phyloP scores from a whole-genome alignment of 1,139 yeast species.

The Pneumocystis sp. region DNA sequence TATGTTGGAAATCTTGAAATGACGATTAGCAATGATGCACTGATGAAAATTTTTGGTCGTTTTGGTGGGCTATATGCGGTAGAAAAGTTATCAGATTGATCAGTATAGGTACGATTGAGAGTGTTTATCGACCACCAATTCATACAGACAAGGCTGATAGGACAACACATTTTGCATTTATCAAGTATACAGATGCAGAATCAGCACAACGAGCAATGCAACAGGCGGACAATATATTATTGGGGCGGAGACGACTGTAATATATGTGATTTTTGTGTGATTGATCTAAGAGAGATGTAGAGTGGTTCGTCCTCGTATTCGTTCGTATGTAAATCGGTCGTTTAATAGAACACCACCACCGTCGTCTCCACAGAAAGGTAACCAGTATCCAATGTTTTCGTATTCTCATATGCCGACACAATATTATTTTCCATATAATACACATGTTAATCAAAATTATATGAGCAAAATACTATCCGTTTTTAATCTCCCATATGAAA shows the following conservation, averaged over 20 bases:
- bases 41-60: constrained; percentile 1
- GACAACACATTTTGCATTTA: neutral
- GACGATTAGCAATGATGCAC: neutral
- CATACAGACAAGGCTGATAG: neutral
- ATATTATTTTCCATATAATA: neutral
- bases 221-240: neutral
- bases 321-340: neutral
- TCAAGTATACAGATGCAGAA: neutral
- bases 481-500: neutral
- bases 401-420: neutral
- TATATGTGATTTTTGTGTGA: neutral
- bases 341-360: neutral
- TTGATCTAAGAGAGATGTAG: neutral
- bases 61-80: neutral
- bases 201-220: neutral
- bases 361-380: neutral
- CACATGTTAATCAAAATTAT: neutral
- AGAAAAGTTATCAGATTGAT: neutral
- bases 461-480: constrained; percentile 1
- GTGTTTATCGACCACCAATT: neutral
- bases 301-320: neutral
- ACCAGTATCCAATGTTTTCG: neutral
- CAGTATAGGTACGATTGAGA: neutral
- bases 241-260: neutral
- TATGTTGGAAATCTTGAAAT: neutral